Evolutionary conservation across 805 yeast species (phyloP).

Genomic region (Spathaspora hagerdaliae): DNA sequence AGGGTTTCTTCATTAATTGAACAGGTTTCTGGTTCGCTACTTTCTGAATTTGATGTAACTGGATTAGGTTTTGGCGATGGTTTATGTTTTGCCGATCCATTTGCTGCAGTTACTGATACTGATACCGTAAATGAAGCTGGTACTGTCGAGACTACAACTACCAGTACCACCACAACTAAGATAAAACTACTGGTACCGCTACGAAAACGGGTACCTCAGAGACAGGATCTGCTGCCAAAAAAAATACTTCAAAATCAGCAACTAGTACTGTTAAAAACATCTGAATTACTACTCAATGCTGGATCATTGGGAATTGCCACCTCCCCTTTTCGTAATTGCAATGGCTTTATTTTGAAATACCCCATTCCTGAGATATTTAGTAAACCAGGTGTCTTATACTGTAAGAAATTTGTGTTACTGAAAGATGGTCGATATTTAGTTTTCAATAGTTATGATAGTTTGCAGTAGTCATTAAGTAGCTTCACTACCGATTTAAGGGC

Average conservation of each 20-base stretch:
- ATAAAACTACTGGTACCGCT: not conserved
- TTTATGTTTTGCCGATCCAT: not conserved
- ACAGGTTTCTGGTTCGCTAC: not conserved
- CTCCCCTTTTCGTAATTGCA: not conserved
- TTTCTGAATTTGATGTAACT: not conserved
- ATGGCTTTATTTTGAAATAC: not conserved
- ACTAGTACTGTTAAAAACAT: not conserved
- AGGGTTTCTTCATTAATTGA: slow-evolving; percentile 1
- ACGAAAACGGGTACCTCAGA: not conserved
- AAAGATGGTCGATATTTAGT: too few relatives aligned
- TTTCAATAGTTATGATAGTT: too few relatives aligned
- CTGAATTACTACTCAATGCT: not conserved
- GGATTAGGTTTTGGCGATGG: not conserved
- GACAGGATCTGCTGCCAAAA: too few relatives aligned
- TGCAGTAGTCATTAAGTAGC: too few relatives aligned
- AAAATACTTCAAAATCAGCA: not conserved
- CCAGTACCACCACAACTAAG: not conserved
- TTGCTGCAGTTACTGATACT: not conserved
- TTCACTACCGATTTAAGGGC: too few relatives aligned
- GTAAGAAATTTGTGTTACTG: too few relatives aligned
- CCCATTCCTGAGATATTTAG: too few relatives aligned
- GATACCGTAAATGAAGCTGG: not conserved
- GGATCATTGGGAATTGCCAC: not conserved
- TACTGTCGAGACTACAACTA: not conserved
- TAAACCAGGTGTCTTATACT: too few relatives aligned